Conservation (phyloP, 352 stramenopile genomes). For the Pythium phragmiticola region DNA sequence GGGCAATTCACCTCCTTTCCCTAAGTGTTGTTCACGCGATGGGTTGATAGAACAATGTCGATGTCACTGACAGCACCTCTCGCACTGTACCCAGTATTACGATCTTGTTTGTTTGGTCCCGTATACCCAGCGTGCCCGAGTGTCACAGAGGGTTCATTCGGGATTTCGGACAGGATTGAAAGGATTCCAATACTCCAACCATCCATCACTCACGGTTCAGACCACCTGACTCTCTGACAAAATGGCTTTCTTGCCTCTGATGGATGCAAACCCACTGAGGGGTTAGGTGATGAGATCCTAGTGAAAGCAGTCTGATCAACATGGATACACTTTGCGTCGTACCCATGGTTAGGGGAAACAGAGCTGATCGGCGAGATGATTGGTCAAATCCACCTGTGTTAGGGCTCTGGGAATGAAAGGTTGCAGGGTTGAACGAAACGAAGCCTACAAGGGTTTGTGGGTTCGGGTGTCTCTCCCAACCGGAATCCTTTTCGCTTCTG, state of each 20-base stretch:
- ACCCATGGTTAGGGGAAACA: constrained; percentile 13
- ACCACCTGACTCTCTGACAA: constrained; percentile 26
- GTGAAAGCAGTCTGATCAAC: constrained; percentile 18
- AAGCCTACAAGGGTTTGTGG: constrained; percentile 16
- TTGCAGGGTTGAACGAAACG: constrained; percentile 32
- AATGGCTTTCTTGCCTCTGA: constrained; percentile 15
- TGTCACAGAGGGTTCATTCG: constrained; percentile 22
- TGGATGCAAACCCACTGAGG: constrained; percentile 16
- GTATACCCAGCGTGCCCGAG: neutral
- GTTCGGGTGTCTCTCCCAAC: constrained; percentile 26
- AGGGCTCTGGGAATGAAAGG: constrained; percentile 24
- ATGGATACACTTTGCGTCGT: constrained; percentile 30
- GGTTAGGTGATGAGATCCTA: constrained; percentile 30
- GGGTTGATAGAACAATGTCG: neutral
- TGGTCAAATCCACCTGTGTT: constrained; percentile 23
- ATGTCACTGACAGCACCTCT: no score
- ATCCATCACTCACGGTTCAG: constrained; percentile 24
- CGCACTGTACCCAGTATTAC: no score
- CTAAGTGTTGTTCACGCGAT: neutral
- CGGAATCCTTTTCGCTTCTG: constrained; percentile 28
- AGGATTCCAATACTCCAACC: constrained; percentile 21
- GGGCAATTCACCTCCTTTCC: constrained; percentile 3
- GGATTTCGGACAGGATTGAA: neutral
- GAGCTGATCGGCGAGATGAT: constrained; percentile 5
- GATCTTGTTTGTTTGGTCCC: no score